Evolutionary conservation across 169 alveolate genomes (phyloP).

Genomic region (Plasmodium vinckei): DNA sequence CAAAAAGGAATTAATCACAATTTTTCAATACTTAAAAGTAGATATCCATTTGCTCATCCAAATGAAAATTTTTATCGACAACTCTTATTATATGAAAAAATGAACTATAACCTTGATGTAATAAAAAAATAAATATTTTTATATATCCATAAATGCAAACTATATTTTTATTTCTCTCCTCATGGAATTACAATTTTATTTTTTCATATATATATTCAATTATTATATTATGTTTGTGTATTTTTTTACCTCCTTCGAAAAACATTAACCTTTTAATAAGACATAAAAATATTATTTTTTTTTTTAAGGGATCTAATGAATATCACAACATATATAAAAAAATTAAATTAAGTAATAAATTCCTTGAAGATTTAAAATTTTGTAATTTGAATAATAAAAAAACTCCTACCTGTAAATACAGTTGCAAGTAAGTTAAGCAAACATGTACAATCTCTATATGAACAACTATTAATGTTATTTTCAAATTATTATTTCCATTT

Average conservation of each 20-base stretch:
- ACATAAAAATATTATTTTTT: not conserved
- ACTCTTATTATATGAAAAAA: conserved; percentile 55
- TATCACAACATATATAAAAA: conserved; percentile 34
- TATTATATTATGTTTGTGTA: too few species aligned
- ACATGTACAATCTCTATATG: not conserved
- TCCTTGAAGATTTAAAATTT: conserved; percentile 18
- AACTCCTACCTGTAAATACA: conserved; percentile 29
- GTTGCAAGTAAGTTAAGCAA: conserved; percentile 44
- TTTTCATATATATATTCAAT: too few species aligned
- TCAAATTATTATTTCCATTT: not conserved
- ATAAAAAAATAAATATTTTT: not conserved
- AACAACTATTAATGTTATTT: too few species aligned
- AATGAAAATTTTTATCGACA: conserved; percentile 62
- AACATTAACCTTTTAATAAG: too few species aligned
- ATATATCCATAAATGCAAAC: not conserved
- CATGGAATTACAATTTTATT: too few species aligned
- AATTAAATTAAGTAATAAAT: conserved; percentile 4
- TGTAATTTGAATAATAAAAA: conserved; percentile 21
- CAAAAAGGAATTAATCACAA: conserved; percentile 30
- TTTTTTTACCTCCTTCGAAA: too few species aligned
- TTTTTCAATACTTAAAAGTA: conserved; percentile 11
- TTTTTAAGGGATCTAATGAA: conserved; percentile 39
- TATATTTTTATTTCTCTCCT: too few species aligned
- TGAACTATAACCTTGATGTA: conserved; percentile 64
- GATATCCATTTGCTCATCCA: conserved; percentile 66